A percentile compares a stretch with the other conserved stretches of the same genome.
Conservation (phyloP, 495 filamentous ascomycete species). For the Melanomma pulvis-pyrius region DNA sequence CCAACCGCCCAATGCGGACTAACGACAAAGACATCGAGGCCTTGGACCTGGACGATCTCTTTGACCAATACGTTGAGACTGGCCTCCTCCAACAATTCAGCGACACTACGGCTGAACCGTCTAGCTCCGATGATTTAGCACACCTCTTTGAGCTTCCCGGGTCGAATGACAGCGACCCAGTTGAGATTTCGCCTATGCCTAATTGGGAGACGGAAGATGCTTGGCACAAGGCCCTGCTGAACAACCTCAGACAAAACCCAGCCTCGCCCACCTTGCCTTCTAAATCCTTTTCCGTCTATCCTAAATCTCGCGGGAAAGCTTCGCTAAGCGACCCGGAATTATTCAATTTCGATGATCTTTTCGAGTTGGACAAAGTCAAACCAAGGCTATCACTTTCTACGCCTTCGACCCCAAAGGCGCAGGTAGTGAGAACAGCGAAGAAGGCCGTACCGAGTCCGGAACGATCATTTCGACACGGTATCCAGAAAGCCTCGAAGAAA, state of each 20-base stretch:
- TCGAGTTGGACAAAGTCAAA: conserved; percentile 14
- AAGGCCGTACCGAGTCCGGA: conserved; percentile 8
- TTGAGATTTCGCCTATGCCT: conserved; percentile 39
- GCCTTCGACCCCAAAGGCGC: conserved; percentile 28
- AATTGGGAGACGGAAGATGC: conserved; percentile 37
- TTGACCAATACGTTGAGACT: conserved; percentile 48
- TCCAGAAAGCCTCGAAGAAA: conserved; percentile 35
- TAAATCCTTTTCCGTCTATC: conserved; percentile 32
- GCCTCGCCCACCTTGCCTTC: conserved; percentile 29
- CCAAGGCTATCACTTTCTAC: conserved; percentile 20
- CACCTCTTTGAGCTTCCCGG: conserved; percentile 42
- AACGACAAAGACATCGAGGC: conserved; percentile 46
- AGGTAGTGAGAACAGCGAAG: conserved; percentile 6
- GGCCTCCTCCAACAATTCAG: conserved; percentile 44
- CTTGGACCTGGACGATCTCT: conserved; percentile 46
- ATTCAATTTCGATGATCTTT: conserved; percentile 37
- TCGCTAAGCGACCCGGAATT: conserved; percentile 30
- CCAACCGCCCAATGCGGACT: conserved; percentile 42
- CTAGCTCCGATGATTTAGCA: conserved; percentile 40
- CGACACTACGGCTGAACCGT: conserved; percentile 34
- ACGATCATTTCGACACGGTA: conserved; percentile 11
- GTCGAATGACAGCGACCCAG: conserved; percentile 41
- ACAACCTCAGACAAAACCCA: conserved; percentile 35
- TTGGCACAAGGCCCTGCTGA: conserved; percentile 35
- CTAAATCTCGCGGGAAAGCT: conserved; percentile 33